These are phyloP conservation scores for Fonsecaea pedrosoi DNA, from an alignment of 2,329 filamentous ascomycete genomes.

Conservation along the genomic window DNA sequence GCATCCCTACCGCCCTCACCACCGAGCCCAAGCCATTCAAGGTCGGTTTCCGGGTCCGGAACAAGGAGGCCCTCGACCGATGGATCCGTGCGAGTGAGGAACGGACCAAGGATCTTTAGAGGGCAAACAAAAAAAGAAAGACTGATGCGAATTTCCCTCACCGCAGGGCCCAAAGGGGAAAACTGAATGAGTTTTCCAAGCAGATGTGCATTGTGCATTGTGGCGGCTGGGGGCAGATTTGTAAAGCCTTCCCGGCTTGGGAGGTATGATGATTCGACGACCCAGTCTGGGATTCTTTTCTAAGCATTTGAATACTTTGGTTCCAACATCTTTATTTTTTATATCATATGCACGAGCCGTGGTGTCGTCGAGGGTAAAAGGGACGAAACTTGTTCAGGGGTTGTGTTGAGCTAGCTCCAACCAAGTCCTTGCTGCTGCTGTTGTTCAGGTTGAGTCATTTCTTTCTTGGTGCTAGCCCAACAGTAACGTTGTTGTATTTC, in stretches of 20 bases:
- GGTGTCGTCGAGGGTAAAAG: too few species aligned
- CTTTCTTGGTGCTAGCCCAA: too few species aligned
- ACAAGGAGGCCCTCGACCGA: conserved; percentile 53
- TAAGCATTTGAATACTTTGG: too few species aligned
- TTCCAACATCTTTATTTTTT: too few species aligned
- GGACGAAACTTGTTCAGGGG: too few species aligned
- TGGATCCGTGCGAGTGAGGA: conserved; percentile 64
- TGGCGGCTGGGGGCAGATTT: not conserved
- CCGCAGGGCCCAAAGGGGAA: not conserved
- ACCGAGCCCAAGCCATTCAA: conserved; percentile 70
- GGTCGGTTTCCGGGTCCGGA: conserved; percentile 60
- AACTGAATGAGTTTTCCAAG: not conserved
- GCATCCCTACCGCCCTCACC: conserved; percentile 64
- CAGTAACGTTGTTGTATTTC: too few species aligned
- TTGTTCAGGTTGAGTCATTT: too few species aligned
- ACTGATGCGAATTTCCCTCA: too few species aligned
- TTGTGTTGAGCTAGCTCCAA: too few species aligned
- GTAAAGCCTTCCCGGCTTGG: not conserved
- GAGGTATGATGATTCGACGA: not conserved
- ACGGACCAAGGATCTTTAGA: conserved; percentile 56
- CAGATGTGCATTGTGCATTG: not conserved
- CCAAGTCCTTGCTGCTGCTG: too few species aligned
- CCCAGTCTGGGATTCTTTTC: not conserved
- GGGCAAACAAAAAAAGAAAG: not conserved
- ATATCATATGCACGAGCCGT: too few species aligned